phyloP scores from a whole-genome alignment of 2,329 filamentous ascomycete genomes.

The Aureobasidium sp. region DNA sequence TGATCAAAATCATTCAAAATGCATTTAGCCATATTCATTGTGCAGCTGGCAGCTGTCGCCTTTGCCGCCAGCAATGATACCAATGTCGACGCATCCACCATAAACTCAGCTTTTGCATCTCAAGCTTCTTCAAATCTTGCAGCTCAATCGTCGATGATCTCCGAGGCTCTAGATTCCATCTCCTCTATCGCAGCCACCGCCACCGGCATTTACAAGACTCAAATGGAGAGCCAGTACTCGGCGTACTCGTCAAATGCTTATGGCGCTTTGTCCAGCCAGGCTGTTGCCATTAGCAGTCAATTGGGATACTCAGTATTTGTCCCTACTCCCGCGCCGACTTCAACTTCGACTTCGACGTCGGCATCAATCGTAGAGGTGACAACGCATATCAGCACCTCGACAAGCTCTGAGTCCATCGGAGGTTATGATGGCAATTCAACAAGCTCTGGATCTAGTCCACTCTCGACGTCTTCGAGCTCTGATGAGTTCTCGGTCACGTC shows the following conservation, averaged over 20 bases:
- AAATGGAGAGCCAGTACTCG: background rate
- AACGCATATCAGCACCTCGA: background rate
- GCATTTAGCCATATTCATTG: background rate
- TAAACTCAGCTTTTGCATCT: background rate
- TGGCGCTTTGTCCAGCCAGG: background rate
- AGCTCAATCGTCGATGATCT: background rate
- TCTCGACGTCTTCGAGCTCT: background rate
- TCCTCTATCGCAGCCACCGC: slow-evolving; percentile 3
- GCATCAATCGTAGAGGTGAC: background rate
- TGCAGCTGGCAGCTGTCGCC: background rate
- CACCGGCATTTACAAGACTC: background rate
- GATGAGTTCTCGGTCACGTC: background rate
- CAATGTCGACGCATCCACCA: background rate
- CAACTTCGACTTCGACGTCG: background rate
- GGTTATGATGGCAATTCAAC: background rate
- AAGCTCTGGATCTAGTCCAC: background rate
- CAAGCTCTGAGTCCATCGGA: background rate
- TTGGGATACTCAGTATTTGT: background rate
- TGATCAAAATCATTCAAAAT: background rate
- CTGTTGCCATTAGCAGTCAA: slow-evolving; percentile 6
- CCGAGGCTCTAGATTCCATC: background rate
- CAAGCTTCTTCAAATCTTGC: slow-evolving; percentile 3
- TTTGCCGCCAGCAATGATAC: background rate
- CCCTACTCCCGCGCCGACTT: background rate
- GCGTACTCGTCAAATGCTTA: slow-evolving; percentile 1